phyloP scores from a whole-genome alignment of 495 filamentous ascomycete genomes.

The Jackrogersella minutella region DNA sequence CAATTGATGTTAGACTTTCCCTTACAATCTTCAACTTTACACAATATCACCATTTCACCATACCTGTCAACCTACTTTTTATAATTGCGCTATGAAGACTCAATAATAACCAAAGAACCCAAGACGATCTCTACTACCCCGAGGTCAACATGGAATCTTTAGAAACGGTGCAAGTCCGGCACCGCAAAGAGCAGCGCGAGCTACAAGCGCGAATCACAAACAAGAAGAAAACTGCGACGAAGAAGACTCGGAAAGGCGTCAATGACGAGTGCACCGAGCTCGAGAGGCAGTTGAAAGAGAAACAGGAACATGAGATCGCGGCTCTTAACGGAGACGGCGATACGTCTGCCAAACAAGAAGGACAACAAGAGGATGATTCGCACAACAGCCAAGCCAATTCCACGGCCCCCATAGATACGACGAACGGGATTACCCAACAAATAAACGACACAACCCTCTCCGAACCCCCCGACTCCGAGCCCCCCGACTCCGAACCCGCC shows the following conservation, averaged over 20 bases:
- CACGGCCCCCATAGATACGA: constrained; percentile 20
- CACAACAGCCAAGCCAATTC: constrained; percentile 28
- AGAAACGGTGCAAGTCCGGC: constrained; percentile 79
- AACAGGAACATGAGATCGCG: constrained; percentile 71
- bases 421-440: constrained; percentile 21
- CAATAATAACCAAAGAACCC: not conserved
- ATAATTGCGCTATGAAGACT: no score
- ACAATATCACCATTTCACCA: no score
- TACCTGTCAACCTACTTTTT: no score
- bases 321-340: constrained; percentile 57
- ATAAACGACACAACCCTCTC: constrained; percentile 33
- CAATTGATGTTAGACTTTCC: not conserved
- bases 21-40: not conserved
- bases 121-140: not conserved
- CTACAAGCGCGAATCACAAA: constrained; percentile 84
- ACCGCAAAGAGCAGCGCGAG: constrained; percentile 89
- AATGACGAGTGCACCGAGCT: constrained; percentile 83
- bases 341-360: constrained; percentile 23
- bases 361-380: constrained; percentile 25
- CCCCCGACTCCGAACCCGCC: constrained; percentile 5
- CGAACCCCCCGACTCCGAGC: constrained; percentile 17
- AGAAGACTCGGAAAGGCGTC: constrained; percentile 91
- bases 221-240: constrained; percentile 94
- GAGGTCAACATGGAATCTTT: constrained; percentile 54
- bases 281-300: constrained; percentile 71